Evolutionary conservation across 2,329 filamentous ascomycete species (phyloP).

Genomic region (Sporothrix curviconia): DNA sequence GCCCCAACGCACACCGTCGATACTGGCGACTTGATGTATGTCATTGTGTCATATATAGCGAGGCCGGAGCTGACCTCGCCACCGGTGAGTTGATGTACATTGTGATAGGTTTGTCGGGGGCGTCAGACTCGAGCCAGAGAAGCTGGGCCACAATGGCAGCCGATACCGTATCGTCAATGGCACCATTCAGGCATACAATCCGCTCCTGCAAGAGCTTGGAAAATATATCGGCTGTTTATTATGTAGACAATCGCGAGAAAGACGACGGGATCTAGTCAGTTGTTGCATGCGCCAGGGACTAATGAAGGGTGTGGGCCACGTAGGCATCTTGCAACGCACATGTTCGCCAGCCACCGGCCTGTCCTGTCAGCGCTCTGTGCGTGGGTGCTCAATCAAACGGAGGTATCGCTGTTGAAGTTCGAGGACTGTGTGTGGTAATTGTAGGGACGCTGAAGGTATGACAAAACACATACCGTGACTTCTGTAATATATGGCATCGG

Average conservation of each 20-base stretch:
- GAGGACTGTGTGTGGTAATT: conserved; percentile 32
- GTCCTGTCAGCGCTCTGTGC: conserved; percentile 26
- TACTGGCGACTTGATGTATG: conserved; percentile 87
- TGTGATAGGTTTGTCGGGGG: conserved; percentile 87
- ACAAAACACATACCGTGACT: conserved; percentile 46
- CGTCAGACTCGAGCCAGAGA: conserved; percentile 95
- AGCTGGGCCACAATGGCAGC: conserved; percentile 95
- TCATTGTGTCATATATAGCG: conserved; percentile 98
- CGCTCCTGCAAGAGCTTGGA: conserved; percentile 81
- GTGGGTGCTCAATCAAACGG: neutral
- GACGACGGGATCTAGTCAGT: conserved; percentile 15
- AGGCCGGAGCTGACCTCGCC: conserved; percentile 82
- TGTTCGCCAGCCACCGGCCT: conserved; percentile 72
- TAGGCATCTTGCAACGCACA: conserved; percentile 45
- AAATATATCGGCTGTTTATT: conserved; percentile 68
- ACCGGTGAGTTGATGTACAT: conserved; percentile 98
- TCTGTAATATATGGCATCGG: conserved; percentile 56
- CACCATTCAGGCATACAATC: conserved; percentile 87
- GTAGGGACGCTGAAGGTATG: conserved; percentile 6
- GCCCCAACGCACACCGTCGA: conserved; percentile 93
- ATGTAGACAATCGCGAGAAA: neutral
- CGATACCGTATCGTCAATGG: conserved; percentile 82
- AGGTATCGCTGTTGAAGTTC: neutral
- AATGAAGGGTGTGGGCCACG: neutral
- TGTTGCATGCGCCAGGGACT: neutral